phyloP scores from a whole-genome alignment of 768 basidiomycete genomes.

The Scleroderma bovista region DNA sequence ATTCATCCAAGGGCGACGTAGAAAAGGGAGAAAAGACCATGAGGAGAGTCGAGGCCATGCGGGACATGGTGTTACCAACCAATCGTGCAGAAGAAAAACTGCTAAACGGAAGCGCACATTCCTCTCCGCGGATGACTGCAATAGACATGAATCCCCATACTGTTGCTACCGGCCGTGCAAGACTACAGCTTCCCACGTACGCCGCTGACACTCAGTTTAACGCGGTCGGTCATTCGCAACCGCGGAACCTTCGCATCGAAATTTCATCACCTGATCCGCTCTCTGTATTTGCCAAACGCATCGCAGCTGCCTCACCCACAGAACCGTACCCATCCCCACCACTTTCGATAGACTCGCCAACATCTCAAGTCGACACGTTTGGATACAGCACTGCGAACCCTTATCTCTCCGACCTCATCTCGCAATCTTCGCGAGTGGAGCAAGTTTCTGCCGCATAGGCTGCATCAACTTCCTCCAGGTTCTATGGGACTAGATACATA shows the following conservation, averaged over 20 bases:
- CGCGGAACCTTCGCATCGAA: constrained; percentile 12
- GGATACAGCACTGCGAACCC: constrained; percentile 5
- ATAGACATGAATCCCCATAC: constrained; percentile 3
- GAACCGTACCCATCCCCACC: constrained; percentile 50
- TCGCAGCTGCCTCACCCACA: constrained; percentile 22
- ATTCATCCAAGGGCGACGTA: constrained; percentile 88
- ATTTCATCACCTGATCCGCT: constrained; percentile 15
- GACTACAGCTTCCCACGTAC: constrained; percentile 7
- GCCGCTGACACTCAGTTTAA: constrained; percentile 4
- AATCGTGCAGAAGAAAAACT: constrained; percentile 56
- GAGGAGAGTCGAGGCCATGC: constrained; percentile 66
- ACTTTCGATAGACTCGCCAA: constrained; percentile 25
- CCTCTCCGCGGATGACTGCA: constrained; percentile 6
- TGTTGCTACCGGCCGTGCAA: constrained; percentile 23
- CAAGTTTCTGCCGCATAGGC: constrained; percentile 16
- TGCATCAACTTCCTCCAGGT: constrained; percentile 4
- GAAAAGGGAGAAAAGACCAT: constrained; percentile 89
- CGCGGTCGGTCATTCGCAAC: constrained; percentile 3
- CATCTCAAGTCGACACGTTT: constrained; percentile 10
- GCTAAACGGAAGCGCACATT: constrained; percentile 36
- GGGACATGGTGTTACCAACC: constrained; percentile 63
- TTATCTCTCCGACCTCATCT: background rate
- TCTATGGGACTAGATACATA: background rate
- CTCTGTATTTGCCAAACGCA: constrained; percentile 20
- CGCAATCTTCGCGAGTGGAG: constrained; percentile 7